Evolutionary conservation across 768 basidiomycete species (phyloP), one percentile per base, ranked within the genome.

Genomic region (Lentinula sp.): DNA sequence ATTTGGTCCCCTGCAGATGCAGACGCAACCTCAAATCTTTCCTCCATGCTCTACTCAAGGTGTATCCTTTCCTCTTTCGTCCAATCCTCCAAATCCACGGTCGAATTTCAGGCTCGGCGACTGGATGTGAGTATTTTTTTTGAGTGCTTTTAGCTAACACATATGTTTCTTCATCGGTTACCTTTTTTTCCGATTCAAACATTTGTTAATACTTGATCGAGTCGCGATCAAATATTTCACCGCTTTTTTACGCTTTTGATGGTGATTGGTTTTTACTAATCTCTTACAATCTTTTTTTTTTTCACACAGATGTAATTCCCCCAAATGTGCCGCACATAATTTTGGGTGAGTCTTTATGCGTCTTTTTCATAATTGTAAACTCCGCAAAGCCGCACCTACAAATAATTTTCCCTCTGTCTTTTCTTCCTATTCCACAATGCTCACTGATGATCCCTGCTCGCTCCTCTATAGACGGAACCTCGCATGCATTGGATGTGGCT

Each of bases 321-420:
- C 82, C 65, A 84, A 80, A 51, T 93, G 91, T 70, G 86, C 84
- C 66, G 89, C 88, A 13, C 89, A 91, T 71, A 93, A 93, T 75
- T 93, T 92, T 78, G 87, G 87, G 89, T 91, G 71, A 78, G 87
- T 83, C 11, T 28, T 61, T 37, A 54, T 65, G 50, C 52, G 55
- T 48, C 60, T 57, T 66, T 42, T 65, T 57, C 39, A 65, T 61
- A 32, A 49, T 43, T 63, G 15, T 39, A 48, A 52, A 18, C 35
- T 61, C 28, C 52, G 57, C 31, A 61, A 48, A 49, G 49, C 62
- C 53, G 42, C 49, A 34, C 32, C 18, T 56, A 59, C 55, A 62
- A 64, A 62, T 61, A 61, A 51, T 61, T 65, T 42, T 39, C 60
- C 56, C 63, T 63, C 61, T 61, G 65, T 58, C 61, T 65, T 65